Base-by-base conservation (phyloP, 1,284 basidiomycete species). In the Tylopilus sp. region DNA sequence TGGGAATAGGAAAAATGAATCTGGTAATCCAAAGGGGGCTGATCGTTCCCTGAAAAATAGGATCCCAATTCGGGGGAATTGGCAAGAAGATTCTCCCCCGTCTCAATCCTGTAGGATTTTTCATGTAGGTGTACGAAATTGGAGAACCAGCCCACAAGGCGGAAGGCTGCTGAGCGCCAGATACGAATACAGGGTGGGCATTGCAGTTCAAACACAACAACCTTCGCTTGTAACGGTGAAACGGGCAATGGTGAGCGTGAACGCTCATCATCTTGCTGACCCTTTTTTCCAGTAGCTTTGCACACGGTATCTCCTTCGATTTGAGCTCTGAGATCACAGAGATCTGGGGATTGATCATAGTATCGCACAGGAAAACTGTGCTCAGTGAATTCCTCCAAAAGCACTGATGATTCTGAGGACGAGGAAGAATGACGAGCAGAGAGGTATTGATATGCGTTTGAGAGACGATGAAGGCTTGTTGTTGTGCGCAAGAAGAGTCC, bases 401-500 rank as follows among this genome's bases (percentile, higher is more conserved):
- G 79, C 5, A 77, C 64, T 0, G 78, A 74, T 29, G 24, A 56
- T 24, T 55, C 47, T 7, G 1, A 0, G 0, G 9, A 36, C 26
- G 73, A 72, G 4, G 47, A 18, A 0, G 49, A 58, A 53, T 78
- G 72, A 5, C 82, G 78, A n/a, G 22, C 22, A 6, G 51, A 61
- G 1, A 86, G 41, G 63, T 86, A 79, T 0, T 64, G 39, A 57
- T 78, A 68, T 7, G 81, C 69, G 2, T 10, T 18, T 7, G 51
- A 39, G 18, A 83, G 69, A 12, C 80, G 74, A 18, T 64, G 53
- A 13, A 85, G 64, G 9, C 68, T 64, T 2, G 66, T 49, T 0
- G 68, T 66, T 49, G 73, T 75, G 16, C 77, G 78, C 15, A 88
- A 70, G 1, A 88, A 69, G 8, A 87, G 71, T 0, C 74, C 61